These are phyloP conservation scores for Xylaria acuta DNA, from an alignment of 495 filamentous ascomycete species.

Conservation along the genomic window DNA sequence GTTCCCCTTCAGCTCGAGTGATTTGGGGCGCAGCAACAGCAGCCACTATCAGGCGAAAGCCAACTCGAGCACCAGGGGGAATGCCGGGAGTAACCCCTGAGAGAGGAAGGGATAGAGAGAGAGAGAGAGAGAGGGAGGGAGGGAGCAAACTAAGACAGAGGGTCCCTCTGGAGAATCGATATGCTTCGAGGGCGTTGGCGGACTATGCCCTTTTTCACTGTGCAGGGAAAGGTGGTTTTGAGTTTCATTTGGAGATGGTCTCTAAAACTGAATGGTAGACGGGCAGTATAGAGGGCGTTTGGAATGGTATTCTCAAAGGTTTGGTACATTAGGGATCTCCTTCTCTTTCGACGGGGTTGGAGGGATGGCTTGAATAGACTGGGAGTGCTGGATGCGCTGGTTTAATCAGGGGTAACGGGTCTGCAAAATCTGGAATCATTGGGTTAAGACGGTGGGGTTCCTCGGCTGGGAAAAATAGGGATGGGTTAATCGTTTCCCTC, in stretches of 20 bases:
- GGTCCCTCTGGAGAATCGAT: background rate
- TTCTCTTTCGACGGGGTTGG: background rate
- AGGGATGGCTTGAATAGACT: background rate
- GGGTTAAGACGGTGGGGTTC: background rate
- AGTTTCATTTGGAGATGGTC: background rate
- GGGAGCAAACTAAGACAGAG: background rate
- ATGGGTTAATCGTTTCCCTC: background rate
- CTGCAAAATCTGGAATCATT: background rate
- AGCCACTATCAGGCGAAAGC: background rate
- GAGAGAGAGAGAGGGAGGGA: too few species aligned
- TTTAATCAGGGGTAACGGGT: background rate
- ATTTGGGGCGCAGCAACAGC: background rate
- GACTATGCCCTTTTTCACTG: background rate
- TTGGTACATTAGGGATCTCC: too few species aligned
- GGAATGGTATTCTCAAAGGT: background rate
- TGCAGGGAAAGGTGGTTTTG: background rate
- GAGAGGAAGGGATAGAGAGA: too few species aligned
- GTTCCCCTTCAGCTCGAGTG: background rate
- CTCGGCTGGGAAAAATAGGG: background rate
- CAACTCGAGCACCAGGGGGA: constrained; percentile 1
- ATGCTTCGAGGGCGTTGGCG: background rate
- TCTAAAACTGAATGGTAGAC: background rate
- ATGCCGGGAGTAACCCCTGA: constrained; percentile 3
- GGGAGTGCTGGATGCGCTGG: background rate
- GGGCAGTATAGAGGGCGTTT: background rate